Percentiles rank a stretch among this genome's conserved stretches.
Evolutionary conservation across 805 yeast species (phyloP).

Genomic region (Saccharomyces kudriavzevii): DNA sequence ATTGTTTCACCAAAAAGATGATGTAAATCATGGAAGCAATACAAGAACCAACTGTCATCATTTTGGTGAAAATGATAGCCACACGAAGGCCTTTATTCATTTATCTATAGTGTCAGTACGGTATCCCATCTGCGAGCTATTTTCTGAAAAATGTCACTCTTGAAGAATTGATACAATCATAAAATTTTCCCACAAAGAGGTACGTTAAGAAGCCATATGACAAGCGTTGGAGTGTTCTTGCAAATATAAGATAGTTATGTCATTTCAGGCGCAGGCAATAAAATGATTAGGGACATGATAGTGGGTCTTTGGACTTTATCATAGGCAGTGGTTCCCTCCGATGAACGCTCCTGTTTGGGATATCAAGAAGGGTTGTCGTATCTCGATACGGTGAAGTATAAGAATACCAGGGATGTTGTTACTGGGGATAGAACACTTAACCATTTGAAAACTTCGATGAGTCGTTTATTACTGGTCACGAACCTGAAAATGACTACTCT

Average conservation of each 20-base stretch:
- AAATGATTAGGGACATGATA: conserved; percentile 78
- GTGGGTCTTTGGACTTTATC: conserved; percentile 96
- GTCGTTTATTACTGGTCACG: conserved; percentile 11
- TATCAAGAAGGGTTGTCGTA: conserved; percentile 71
- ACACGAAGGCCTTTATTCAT: too few species aligned
- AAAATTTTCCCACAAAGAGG: conserved; percentile 57
- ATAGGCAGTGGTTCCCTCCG: conserved; percentile 89
- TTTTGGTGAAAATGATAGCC: too few species aligned
- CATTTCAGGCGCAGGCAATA: conserved; percentile 88
- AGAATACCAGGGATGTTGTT: conserved; percentile 61
- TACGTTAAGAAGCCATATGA: conserved; percentile 61
- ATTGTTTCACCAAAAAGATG: too few species aligned
- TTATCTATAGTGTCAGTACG: too few species aligned
- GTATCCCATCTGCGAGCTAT: not conserved
- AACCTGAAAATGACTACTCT: conserved; percentile 19
- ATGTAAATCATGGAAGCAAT: too few species aligned
- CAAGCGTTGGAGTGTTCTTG: conserved; percentile 85
- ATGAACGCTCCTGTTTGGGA: conserved; percentile 91
- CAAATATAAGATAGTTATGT: conserved; percentile 87
- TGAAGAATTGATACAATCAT: conserved; percentile 75
- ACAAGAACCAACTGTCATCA: too few species aligned
- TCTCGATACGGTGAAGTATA: conserved; percentile 68
- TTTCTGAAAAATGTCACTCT: conserved; percentile 21
- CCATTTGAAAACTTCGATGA: conserved; percentile 74
- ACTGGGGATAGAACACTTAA: conserved; percentile 84